A percentile compares a stretch with the other conserved stretches of the same genome.
These are phyloP conservation scores for Ramichloridium luteum DNA, from an alignment of 2,329 filamentous ascomycete species.

Conservation along the genomic window DNA sequence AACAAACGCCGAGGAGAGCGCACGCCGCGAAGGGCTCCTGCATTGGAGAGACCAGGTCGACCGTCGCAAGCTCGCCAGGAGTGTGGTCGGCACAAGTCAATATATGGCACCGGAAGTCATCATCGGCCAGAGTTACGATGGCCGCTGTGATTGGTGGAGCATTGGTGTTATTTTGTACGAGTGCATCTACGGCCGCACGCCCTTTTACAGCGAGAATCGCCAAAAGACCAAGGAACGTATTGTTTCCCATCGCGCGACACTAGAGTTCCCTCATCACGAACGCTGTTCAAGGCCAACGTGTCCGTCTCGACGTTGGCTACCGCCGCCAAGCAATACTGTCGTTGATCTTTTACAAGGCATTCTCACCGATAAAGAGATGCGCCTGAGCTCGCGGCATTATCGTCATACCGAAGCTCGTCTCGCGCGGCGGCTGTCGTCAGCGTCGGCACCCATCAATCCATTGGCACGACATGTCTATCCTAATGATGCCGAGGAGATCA, in stretches of 20 bases:
- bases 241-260: constrained; percentile 55
- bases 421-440: constrained; percentile 30
- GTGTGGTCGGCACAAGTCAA: constrained; percentile 87
- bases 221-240: constrained; percentile 81
- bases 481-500: constrained; percentile 81
- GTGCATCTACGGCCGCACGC: constrained; percentile 84
- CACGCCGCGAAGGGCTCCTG: constrained; percentile 24
- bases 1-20: constrained; percentile 14
- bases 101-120: constrained; percentile 98
- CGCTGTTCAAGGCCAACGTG: constrained; percentile 42
- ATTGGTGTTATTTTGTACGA: constrained; percentile 89
- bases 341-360: constrained; percentile 64
- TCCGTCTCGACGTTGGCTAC: constrained; percentile 21
- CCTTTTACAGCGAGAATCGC: constrained; percentile 68
- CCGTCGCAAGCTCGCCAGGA: constrained; percentile 63
- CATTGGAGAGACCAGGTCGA: constrained; percentile 34
- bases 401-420: constrained; percentile 46
- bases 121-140: constrained; percentile 70
- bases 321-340: constrained; percentile 53
- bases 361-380: constrained; percentile 59
- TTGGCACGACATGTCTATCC: constrained; percentile 51
- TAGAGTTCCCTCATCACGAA: constrained; percentile 54
- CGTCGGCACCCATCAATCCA: constrained; percentile 28
- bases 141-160: constrained; percentile 94
- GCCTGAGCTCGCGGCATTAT: constrained; percentile 68